A percentile compares a stretch with the other conserved stretches of the same genome.
Evolutionary conservation across 2,329 filamentous ascomycete species (phyloP).

Genomic region (Xylariaceae sp.): DNA sequence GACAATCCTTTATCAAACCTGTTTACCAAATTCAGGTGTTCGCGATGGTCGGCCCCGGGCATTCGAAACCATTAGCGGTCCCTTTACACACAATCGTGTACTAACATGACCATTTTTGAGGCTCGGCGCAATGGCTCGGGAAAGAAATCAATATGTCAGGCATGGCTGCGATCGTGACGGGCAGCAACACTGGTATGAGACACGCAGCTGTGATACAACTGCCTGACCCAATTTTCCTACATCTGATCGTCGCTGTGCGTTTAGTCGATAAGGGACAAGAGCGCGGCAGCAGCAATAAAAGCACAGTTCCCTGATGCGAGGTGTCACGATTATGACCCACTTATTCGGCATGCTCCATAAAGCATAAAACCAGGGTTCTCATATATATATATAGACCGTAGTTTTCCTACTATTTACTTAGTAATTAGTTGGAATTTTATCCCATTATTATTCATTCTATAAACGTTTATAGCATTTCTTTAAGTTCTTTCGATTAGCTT

Average conservation of each 20-base stretch:
- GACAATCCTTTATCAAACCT: no score
- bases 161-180: constrained; percentile 45
- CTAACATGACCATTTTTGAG: constrained; percentile 25
- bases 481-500: no score
- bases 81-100: constrained; percentile 19
- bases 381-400: no score
- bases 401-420: no score
- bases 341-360: no score
- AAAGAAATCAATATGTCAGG: constrained; percentile 27
- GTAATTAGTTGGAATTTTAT: no score
- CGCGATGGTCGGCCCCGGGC: constrained; percentile 12
- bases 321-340: no score
- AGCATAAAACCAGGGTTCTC: no score
- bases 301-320: constrained; percentile 27
- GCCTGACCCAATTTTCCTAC: constrained; percentile 35
- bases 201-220: constrained; percentile 41
- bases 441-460: no score
- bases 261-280: constrained; percentile 39
- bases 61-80: constrained; percentile 7
- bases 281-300: constrained; percentile 34
- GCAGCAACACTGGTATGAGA: constrained; percentile 47
- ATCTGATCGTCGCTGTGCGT: constrained; percentile 46
- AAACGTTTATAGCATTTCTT: no score
- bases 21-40: no score
- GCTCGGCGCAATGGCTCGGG: constrained; percentile 21